phyloP scores from a whole-genome alignment of 805 yeast species.

The Kuraishia piskuri region DNA sequence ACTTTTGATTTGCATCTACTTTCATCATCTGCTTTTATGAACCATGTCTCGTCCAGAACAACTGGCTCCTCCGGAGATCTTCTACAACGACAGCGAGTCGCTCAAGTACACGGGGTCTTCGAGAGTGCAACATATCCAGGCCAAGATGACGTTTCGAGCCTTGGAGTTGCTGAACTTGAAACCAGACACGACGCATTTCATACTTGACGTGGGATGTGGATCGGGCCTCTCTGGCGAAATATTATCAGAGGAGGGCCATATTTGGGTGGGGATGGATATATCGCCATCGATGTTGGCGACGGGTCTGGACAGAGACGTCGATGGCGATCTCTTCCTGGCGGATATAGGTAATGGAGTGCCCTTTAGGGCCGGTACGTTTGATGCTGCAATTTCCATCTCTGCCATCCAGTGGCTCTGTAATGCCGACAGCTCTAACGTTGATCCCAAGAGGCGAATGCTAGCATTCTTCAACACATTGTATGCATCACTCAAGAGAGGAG shows the following conservation, averaged over 20 bases:
- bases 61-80: slow-evolving; percentile 93
- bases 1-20: too few relatives aligned
- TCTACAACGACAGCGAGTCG: slow-evolving; percentile 87
- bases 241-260: slow-evolving; percentile 84
- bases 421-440: slow-evolving; percentile 76
- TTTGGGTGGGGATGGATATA: slow-evolving; percentile 96
- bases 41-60: slow-evolving; percentile 93
- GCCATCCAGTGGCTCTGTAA: slow-evolving; percentile 98
- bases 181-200: slow-evolving; percentile 48
- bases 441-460: slow-evolving; percentile 75
- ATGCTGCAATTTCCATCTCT: slow-evolving; percentile 90
- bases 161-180: slow-evolving; percentile 77
- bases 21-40: background rate
- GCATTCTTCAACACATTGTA: slow-evolving; percentile 84
- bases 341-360: slow-evolving; percentile 95
- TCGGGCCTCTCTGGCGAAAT: slow-evolving; percentile 95
- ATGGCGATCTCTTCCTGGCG: slow-evolving; percentile 84
- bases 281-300: slow-evolving; percentile 94
- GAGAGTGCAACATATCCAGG: slow-evolving; percentile 97
- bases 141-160: slow-evolving; percentile 93
- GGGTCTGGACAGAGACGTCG: slow-evolving; percentile 85
- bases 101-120: slow-evolving; percentile 85
- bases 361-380: slow-evolving; percentile 92
- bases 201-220: slow-evolving; percentile 94
- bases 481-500: slow-evolving; percentile 84